phyloP scores from a whole-genome alignment of 495 filamentous ascomycete genomes.

The Talaromyces proteolyticus region DNA sequence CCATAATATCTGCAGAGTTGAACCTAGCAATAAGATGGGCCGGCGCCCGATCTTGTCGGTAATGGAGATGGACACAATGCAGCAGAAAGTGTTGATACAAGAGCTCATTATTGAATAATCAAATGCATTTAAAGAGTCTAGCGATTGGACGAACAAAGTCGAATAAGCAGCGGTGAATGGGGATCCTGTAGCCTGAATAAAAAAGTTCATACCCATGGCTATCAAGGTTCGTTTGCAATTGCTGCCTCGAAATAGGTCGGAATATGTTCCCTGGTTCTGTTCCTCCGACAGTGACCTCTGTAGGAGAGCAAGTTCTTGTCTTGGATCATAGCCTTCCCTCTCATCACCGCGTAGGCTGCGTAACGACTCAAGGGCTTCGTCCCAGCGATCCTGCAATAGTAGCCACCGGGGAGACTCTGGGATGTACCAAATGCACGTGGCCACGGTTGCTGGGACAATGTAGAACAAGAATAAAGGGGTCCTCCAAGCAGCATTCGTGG shows the following conservation, averaged over 20 bases:
- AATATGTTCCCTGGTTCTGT: slow-evolving; percentile 15
- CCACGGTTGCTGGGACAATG: slow-evolving; percentile 19
- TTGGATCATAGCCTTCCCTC: slow-evolving; percentile 7
- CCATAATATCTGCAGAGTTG: slow-evolving; percentile 3
- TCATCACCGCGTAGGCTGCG: slow-evolving; percentile 10
- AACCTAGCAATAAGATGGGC: slow-evolving; percentile 1
- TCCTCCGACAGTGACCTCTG: slow-evolving; percentile 7
- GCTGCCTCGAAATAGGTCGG: slow-evolving; percentile 19
- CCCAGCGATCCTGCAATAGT: slow-evolving; percentile 19
- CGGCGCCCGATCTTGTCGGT: slow-evolving; percentile 2
- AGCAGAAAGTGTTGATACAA: slow-evolving; percentile 6
- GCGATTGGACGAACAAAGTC: slow-evolving; percentile 24
- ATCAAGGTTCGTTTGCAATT: slow-evolving; percentile 28
- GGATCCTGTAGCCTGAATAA: slow-evolving; percentile 28
- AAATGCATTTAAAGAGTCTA: slow-evolving; percentile 28
- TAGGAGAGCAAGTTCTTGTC: slow-evolving; percentile 11
- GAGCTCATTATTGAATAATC: slow-evolving; percentile 10
- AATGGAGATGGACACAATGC: not conserved
- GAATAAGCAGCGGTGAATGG: slow-evolving; percentile 25
- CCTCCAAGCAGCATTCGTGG: slow-evolving; percentile 21
- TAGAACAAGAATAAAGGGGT: slow-evolving; percentile 24
- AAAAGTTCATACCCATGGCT: slow-evolving; percentile 22
- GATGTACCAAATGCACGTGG: slow-evolving; percentile 23
- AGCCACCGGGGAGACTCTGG: slow-evolving; percentile 27
- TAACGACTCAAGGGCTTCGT: slow-evolving; percentile 19